Base-by-base conservation (phyloP, 345 rosid genomes). In the Lepidium didymum region DNA sequence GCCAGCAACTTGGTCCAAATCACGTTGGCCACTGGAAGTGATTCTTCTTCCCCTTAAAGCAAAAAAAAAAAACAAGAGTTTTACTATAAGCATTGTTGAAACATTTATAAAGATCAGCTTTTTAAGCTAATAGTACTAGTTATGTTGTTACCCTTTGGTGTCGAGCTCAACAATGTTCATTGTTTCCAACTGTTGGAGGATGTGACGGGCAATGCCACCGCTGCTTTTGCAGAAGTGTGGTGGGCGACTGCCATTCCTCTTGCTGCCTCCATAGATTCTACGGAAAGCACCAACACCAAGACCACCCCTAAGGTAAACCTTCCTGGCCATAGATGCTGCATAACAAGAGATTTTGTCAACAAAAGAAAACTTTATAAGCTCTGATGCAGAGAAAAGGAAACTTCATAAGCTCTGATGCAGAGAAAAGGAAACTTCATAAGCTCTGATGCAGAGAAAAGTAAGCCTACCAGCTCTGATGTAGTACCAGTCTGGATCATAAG, bases 1-100 rank as follows among this genome's bases (percentile, higher is more conserved):
- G 10, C 98, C 94, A 6, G 98, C 92, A 54, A 92, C 98, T 75
- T 92, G 94, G 75, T 92, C 98, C 38, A 92, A 90, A 80, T 92
- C 98, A 42, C 98, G 67, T 54, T 80, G 92, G 15, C 98, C 96
- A 10, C 75, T 89, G 16, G 98, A 92, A 7, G 96, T 89, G 69
- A 92, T 92, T 78, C 18, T 84, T 71, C 98, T 86, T 61, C 95
- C 98, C 19, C 97, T 89, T 88, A 36, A 4, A 44, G 1, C 3
- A 19, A 19, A 19, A 19, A 19, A 1, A 19, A n/a, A 18, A 7
- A 35, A 34, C 35, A 67, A 67, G 9, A 46, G 5, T 13, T 33
- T 12, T 8, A 69, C 61, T 10, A 36, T 56, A 15, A 55, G 40
- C 7, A 38, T n/a, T 12, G 2, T 23, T n/a, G 25, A 38, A 46